Base-by-base conservation (phyloP, 2,329 filamentous ascomycete species). In the Rachicladosporium sp. region DNA sequence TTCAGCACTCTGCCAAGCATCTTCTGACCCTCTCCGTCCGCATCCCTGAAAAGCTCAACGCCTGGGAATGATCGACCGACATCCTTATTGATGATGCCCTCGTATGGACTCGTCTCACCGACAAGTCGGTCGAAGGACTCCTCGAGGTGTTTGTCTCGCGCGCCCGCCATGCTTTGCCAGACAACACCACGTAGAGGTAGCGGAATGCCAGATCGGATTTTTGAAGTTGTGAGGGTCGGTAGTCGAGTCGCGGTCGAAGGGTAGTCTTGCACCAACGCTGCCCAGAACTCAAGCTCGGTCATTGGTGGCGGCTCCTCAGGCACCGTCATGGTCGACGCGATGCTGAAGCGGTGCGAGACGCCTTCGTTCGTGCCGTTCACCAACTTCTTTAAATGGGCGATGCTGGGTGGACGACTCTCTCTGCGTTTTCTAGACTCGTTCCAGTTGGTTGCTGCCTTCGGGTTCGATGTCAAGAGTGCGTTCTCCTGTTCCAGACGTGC, bases 271-370 rank as follows among this genome's bases (percentile, higher is more conserved):
- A 96, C 91, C 29, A 98, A 72, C 4, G 89, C 91, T 36, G 87
- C 84, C 70, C 93, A 98, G 60, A 98, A 98, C 52, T 98, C 91
- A 43, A 96, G 76, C 57, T 98, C 89, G 2, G 91, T 98, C 88
- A 98, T 94, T 8, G 87, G 86, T 11, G 88, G 82, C 5, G 80
- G 82, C 8, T 78, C 51, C 29, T 49, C 48, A 5, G 51, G 47
- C 4, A 33, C 30, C 19, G 31, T 31, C 40, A 42, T 38, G n/a
- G 30, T 10, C 8, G 40, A 31, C 31, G 44, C 50, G 10, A 56
- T 42, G 41, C 52, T 58, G 43, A 53, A 58, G 54, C 89, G 82
- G 40, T 95, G 67, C 6, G 82, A 80, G 6, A 81, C 70, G 11
- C 81, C 77, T 11, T 79, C 76, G 15, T 19, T 19, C 29, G 84